Conservation (phyloP, 495 filamentous ascomycete genomes). For the Margaritispora aquatica region DNA sequence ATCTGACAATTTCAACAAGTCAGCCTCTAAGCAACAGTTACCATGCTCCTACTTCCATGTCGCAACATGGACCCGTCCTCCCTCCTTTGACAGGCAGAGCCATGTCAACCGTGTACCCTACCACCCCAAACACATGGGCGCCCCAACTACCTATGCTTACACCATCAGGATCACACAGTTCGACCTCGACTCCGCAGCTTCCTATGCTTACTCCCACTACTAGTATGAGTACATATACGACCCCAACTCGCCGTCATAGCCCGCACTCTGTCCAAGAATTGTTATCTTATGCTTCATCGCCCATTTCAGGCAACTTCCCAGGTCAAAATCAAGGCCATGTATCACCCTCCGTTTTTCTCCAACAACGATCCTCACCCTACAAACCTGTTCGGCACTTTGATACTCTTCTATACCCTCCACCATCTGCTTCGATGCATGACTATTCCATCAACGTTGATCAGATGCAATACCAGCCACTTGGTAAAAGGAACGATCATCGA, state of each 20-base stretch:
- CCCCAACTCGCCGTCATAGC: slow-evolving; percentile 29
- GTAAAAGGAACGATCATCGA: slow-evolving; percentile 69
- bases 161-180: not conserved
- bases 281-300: slow-evolving; percentile 36
- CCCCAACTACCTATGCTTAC: slow-evolving; percentile 34
- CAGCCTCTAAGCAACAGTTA: slow-evolving; percentile 27
- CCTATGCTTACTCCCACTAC: slow-evolving; percentile 24
- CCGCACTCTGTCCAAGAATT: slow-evolving; percentile 25
- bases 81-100: slow-evolving; percentile 41
- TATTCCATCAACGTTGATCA: slow-evolving; percentile 65
- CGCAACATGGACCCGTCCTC: slow-evolving; percentile 31
- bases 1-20: slow-evolving; percentile 38
- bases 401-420: slow-evolving; percentile 82
- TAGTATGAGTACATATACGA: slow-evolving; percentile 20
- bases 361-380: slow-evolving; percentile 75
- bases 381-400: slow-evolving; percentile 84
- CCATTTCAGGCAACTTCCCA: slow-evolving; percentile 40
- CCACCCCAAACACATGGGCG: slow-evolving; percentile 20
- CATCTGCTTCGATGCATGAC: slow-evolving; percentile 70
- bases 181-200: no score
- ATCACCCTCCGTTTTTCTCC: slow-evolving; percentile 52
- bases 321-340: slow-evolving; percentile 45
- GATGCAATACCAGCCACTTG: slow-evolving; percentile 94
- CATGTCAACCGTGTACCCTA: slow-evolving; percentile 57
- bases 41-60: slow-evolving; percentile 11